Evolutionary conservation across 805 yeast species (phyloP).

Genomic region (Lipomyces yamadae): DNA sequence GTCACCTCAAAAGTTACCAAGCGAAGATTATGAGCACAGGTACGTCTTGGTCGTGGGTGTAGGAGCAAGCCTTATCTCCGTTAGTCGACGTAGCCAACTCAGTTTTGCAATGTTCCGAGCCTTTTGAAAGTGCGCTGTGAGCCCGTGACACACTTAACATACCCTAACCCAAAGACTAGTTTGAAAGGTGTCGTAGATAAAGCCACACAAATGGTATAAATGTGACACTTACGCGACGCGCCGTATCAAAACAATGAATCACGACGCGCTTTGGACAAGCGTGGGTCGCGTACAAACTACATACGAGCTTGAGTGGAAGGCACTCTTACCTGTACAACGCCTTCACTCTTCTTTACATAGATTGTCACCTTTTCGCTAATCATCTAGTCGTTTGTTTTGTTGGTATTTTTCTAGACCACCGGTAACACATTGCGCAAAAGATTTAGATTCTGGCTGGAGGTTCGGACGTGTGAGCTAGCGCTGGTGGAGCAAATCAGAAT

Average conservation of each 20-base stretch:
- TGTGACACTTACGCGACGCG: not conserved
- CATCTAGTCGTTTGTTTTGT: not conserved
- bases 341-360: not conserved
- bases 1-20: too few species aligned
- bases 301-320: not conserved
- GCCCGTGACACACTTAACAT: too few species aligned
- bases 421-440: not conserved
- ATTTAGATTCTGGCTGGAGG: constrained; percentile 1
- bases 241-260: not conserved
- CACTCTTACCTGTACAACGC: not conserved
- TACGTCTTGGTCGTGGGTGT: too few species aligned
- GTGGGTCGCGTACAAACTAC: not conserved
- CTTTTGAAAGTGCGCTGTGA: too few species aligned
- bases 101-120: too few species aligned
- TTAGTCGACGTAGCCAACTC: too few species aligned
- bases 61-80: too few species aligned
- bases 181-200: not conserved
- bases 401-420: not conserved
- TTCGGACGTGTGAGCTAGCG: not conserved
- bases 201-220: not conserved
- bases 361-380: not conserved
- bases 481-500: not conserved
- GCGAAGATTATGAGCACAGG: too few species aligned
- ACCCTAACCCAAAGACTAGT: too few species aligned
- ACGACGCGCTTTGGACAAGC: not conserved